These are phyloP conservation scores for Lolium rigidum DNA, from an alignment of 176 grass and related monocot species.

Conservation along the genomic window DNA sequence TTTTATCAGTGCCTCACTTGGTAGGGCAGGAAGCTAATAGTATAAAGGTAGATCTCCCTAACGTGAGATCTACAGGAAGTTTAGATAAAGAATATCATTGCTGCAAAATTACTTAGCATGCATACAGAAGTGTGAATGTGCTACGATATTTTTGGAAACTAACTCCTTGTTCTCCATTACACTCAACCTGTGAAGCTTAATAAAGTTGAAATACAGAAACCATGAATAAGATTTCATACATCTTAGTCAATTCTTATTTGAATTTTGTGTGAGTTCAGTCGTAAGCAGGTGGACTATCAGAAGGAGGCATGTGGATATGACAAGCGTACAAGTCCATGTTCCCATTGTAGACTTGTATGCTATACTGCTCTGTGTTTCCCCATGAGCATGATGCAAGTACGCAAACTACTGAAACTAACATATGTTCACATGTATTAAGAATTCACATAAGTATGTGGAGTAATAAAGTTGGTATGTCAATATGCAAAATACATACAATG, in stretches of 20 bases:
- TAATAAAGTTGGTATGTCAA: too few relatives aligned
- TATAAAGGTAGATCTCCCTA: neutral
- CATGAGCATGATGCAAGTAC: neutral
- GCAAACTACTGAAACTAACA: too few relatives aligned
- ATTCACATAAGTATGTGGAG: too few relatives aligned
- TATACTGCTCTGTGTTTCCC: neutral
- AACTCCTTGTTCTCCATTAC: neutral
- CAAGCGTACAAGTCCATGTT: neutral
- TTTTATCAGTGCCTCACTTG: neutral
- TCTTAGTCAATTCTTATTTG: neutral
- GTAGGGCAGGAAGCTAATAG: neutral
- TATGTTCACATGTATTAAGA: too few relatives aligned
- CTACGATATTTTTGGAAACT: neutral
- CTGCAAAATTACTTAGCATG: neutral
- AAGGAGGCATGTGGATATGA: neutral
- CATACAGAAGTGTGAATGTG: neutral
- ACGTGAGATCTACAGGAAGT: neutral
- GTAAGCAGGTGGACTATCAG: neutral
- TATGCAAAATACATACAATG: too few relatives aligned
- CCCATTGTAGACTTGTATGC: neutral
- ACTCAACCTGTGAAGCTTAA: slow-evolving; percentile 25
- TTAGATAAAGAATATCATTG: slow-evolving; percentile 12
- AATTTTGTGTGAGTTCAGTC: neutral
- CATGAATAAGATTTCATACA: neutral
- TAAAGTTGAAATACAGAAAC: neutral